Base-by-base conservation (phyloP, 2,329 filamentous ascomycete genomes). In the Diaporthe sp. region DNA sequence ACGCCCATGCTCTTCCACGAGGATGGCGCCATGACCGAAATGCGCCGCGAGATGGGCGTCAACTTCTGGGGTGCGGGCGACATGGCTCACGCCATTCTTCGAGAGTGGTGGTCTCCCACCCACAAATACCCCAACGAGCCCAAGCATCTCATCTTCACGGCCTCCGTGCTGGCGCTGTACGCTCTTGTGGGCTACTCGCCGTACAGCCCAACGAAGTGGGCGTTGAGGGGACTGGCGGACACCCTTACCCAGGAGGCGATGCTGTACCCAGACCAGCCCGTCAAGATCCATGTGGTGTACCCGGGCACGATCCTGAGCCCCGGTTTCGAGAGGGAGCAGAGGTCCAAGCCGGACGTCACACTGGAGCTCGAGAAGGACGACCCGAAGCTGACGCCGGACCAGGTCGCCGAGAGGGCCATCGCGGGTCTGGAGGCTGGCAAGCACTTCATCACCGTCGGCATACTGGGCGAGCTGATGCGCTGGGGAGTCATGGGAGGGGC, bases 61-160 rank as follows among this genome's bases (percentile, higher is more conserved):
- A 96, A 98, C 85, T 98, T 95, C 86, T 98, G 93, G 89, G 94
- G 95, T 67, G 92, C 92, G 42, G 93, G 93, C 55, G 97, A 98
- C 83, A 94, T 98, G 85, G 93, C 95, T 51, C 95, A 97, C 82
- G 92, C 94, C 28, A 91, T 94, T 25, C 86, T 98, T 77, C 90
- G 89, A 70, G 89, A 90, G 76, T 98, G 96, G 96, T 90, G 95
- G 59, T 84, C 86, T 4, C 87, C 88, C 17, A 83, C 84, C n/a
- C 79, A 79, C 73, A 74, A 57, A 13, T 84, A 83, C 6, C 83
- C 87, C 12, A 80, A 87, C 49, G 83, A 87, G 67, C 87, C 92
- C 13, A 91, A 93, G 73, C 96, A 98, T 84, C 89, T 99, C 78
- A 91, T 99, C 82, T 94, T 98, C 85, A 98, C 97, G 0, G 92